Conservation (phyloP, 495 filamentous ascomycete species). For the Penicillium verhagenii region DNA sequence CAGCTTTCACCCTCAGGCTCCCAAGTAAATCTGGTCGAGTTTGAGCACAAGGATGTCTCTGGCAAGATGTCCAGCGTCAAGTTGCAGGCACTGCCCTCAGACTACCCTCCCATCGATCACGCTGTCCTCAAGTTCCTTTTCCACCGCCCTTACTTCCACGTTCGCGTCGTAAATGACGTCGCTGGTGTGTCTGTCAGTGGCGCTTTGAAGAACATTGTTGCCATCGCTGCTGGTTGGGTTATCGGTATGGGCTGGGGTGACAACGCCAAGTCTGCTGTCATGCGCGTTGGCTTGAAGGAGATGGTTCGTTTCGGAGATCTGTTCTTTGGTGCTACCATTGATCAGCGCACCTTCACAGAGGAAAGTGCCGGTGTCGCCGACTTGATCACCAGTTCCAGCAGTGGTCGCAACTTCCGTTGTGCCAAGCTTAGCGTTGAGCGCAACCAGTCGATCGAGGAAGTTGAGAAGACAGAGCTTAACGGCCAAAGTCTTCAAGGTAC, state of each 20-base stretch:
- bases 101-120: slow-evolving; percentile 83
- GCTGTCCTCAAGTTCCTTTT: slow-evolving; percentile 77
- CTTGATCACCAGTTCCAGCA: slow-evolving; percentile 88
- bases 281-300: slow-evolving; percentile 91
- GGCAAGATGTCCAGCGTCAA: slow-evolving; percentile 61
- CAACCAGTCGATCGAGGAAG: slow-evolving; percentile 74
- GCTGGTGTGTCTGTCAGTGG: slow-evolving; percentile 94
- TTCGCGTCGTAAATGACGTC: slow-evolving; percentile 86
- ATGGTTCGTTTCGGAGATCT: slow-evolving; percentile 92
- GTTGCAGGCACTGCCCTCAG: slow-evolving; percentile 69
- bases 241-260: slow-evolving; percentile 96
- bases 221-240: slow-evolving; percentile 91
- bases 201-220: slow-evolving; percentile 96
- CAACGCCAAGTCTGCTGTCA: slow-evolving; percentile 95
- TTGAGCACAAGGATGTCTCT: slow-evolving; percentile 64
- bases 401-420: slow-evolving; percentile 90
- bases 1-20: slow-evolving; percentile 54
- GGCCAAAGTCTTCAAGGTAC: slow-evolving; percentile 97
- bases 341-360: slow-evolving; percentile 85
- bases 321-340: slow-evolving; percentile 82
- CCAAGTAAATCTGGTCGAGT: slow-evolving; percentile 56
- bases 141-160: slow-evolving; percentile 97
- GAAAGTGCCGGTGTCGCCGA: slow-evolving; percentile 96
- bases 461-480: slow-evolving; percentile 88
- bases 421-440: slow-evolving; percentile 84